Evolutionary conservation across 495 filamentous ascomycete species (phyloP), one percentile per base, ranked within the genome.

Genomic region (Penicillium flavigenum): DNA sequence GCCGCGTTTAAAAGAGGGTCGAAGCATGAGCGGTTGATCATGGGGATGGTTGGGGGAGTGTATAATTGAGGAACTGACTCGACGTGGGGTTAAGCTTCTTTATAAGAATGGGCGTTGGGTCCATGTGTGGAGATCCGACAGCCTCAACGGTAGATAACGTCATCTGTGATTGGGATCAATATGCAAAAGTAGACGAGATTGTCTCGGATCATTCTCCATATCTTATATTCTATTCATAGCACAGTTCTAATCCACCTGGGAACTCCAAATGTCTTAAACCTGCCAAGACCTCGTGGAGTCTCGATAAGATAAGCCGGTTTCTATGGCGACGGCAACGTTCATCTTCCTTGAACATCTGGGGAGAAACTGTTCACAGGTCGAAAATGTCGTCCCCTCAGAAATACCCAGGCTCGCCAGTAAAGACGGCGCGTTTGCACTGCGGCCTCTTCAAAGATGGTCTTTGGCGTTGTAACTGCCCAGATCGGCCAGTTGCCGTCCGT

Each of bases 391-490:
- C 43, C 5, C 53, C 53, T 19, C 43, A 47, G 8, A 55, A 58
- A 47, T 44, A 60, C 55, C 67, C 65, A 54, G 49, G 61, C 27
- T 69, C 69, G 3, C 73, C 72, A 41, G 63, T 65, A n/a, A 69
- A 56, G 26, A 59, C 49, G 14, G 67, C 71, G 3, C 74, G 76
- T 1, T 57, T 81, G 53, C n/a, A n/a, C 2, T 78, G 80, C 22
- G 86, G 86, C 8, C 68, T 80, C 16, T 85, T 86, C 64, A 67
- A 71, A 44, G 76, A 84, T 60, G 79, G 78, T 0, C 64, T 76
- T 41, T 87, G 84, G 84, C 72, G 77, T 58, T 88, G 88, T 63
- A 84, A 91, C 57, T 92, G 89, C 66, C 69, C 76, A 8, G 83
- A 83, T 16, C 82, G 85, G 9, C 78, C 82, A 1, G 80, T 81